Conservation (phyloP, 2,329 filamentous ascomycete species). For the Teratosphaeriaceae sp. region DNA sequence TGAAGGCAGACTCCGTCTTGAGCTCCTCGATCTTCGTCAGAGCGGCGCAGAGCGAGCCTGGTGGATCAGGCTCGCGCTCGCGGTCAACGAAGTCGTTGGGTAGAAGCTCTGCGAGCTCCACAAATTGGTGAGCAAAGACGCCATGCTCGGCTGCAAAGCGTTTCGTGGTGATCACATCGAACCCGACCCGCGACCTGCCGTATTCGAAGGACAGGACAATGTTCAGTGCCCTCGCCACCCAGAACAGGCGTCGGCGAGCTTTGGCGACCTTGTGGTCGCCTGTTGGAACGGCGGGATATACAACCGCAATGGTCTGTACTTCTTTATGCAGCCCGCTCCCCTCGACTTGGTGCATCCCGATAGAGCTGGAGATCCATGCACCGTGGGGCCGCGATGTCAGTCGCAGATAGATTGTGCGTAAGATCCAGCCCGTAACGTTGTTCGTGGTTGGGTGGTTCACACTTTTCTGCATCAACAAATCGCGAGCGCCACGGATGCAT, state of each 20-base stretch:
- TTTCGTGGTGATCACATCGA: conserved; percentile 40
- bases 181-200: conserved; percentile 46
- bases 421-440: conserved; percentile 45
- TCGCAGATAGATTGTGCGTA: conserved; percentile 49
- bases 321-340: conserved; percentile 45
- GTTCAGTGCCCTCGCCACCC: conserved; percentile 51
- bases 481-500: conserved; percentile 41
- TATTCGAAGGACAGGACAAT: conserved; percentile 55
- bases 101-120: conserved; percentile 28
- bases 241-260: conserved; percentile 31
- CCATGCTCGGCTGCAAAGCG: conserved; percentile 24
- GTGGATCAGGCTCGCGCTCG: conserved; percentile 29
- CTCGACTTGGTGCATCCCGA: conserved; percentile 54
- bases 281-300: conserved; percentile 24
- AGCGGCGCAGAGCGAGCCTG: conserved; percentile 25
- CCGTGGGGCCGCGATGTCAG: conserved; percentile 47
- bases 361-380: conserved; percentile 52
- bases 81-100: conserved; percentile 29
- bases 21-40: conserved; percentile 28
- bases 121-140: conserved; percentile 25
- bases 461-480: conserved; percentile 31
- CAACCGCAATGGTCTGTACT: conserved; percentile 28
- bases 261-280: conserved; percentile 27
- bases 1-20: conserved; percentile 30
- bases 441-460: conserved; percentile 28